Evolutionary conservation across 2,329 filamentous ascomycete genomes (phyloP), one percentile per base, ranked within the genome.

Genomic region (Ceratocystiopsis sp.): DNA sequence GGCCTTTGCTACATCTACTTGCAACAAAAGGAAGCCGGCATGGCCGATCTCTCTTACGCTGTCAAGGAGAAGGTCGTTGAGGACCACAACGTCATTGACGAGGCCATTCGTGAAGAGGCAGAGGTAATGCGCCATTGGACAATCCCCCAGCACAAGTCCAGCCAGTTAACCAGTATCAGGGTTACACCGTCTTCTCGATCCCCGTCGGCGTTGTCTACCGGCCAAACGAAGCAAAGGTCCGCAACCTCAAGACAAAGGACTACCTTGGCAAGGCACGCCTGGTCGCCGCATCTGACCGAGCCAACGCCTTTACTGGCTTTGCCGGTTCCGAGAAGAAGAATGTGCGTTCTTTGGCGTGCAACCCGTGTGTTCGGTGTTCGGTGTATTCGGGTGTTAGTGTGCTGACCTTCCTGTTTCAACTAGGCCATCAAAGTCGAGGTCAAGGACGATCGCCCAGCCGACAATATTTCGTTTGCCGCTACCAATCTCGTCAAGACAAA

Each of bases 111-210:
- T 43, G 91, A 96, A 59, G 78, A 87, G 55, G 91, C 91, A 47
- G 86, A 95, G 71, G 85, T 91, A 68, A 49, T 4, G 17, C 13
- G 16, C 25, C 25, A 4, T 9, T 29, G 25, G 9, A 29, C 7
- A 11, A 29, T 2, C 25, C 25, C 25, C 25, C 4, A 2, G 9
- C 25, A 8, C 25, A 8, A 29, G 17, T 18, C 32, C 12, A 5
- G 13, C 29, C n/a, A 6, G n/a, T 35, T 35, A 15, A 15, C 34
- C 34, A n/a, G 12, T 35, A 34, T 3, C 48, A 93, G 83, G 91
- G 89, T 39, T 98, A 98, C 57, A 96, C 91, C 0, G 91, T 98
- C 37, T 98, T 98, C 64, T 96, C 87, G 0, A 96, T 96, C 42
- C 91, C 91, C 0, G 87, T 96, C 13, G 91, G 91, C 19, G 84